Conservation (phyloP, 2,329 filamentous ascomycete genomes). For the Chaetothyriales sp. region DNA sequence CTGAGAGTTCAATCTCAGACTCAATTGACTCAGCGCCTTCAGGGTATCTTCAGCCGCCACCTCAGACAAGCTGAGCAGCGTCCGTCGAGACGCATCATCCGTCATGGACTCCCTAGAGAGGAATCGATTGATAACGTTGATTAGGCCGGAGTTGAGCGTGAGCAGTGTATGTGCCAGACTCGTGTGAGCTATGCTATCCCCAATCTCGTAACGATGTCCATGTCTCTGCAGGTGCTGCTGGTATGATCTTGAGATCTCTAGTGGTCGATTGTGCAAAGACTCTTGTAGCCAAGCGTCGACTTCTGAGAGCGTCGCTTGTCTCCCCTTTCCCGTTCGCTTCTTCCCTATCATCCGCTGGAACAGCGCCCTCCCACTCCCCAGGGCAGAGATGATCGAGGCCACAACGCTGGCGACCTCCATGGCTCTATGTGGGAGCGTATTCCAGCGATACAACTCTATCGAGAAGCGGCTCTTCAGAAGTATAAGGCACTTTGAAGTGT, state of each 20-base stretch:
- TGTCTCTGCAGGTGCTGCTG: constrained; percentile 12
- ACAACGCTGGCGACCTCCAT: constrained; percentile 17
- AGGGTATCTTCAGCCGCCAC: constrained; percentile 17
- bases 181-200: constrained; percentile 14
- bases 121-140: constrained; percentile 16
- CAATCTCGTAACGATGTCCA: constrained; percentile 15
- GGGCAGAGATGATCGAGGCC: constrained; percentile 16
- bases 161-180: constrained; percentile 18
- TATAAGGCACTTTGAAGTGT: background rate
- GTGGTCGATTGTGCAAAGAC: constrained; percentile 12
- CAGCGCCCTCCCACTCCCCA: constrained; percentile 13
- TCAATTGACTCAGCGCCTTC: constrained; percentile 16
- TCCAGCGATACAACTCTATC: background rate
- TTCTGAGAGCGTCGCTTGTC: constrained; percentile 10
- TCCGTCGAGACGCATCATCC: constrained; percentile 5
- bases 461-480: background rate
- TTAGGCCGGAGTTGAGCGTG: constrained; percentile 17
- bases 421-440: background rate
- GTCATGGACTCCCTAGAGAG: constrained; percentile 8
- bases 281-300: constrained; percentile 15
- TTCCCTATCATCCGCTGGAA: constrained; percentile 14
- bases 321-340: constrained; percentile 7
- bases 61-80: constrained; percentile 15
- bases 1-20: constrained; percentile 11
- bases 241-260: constrained; percentile 13